phyloP scores from a whole-genome alignment of 176 grass and related monocot species.

The Oryza officinalis region DNA sequence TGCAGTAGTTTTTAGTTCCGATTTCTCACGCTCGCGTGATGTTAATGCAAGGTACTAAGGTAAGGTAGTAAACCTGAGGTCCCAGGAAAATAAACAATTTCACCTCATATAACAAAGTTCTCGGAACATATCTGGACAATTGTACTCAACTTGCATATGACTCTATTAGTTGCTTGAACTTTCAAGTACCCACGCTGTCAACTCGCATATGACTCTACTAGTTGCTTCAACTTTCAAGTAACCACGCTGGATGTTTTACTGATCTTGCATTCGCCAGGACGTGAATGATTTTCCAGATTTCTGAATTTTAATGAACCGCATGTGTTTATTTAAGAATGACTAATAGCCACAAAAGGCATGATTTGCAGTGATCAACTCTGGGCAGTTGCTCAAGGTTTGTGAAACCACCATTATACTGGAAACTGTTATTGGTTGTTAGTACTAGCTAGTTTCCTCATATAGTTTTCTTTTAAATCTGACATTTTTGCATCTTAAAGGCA shows the following conservation, averaged over 20 bases:
- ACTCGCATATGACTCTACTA: neutral
- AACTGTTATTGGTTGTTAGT: neutral
- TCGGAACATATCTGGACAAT: neutral
- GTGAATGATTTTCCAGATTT: neutral
- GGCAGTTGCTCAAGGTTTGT: neutral
- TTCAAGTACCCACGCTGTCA: too few relatives aligned
- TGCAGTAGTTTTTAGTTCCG: neutral
- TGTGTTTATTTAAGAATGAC: neutral
- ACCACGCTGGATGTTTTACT: neutral
- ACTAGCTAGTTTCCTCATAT: neutral
- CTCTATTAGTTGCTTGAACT: too few relatives aligned
- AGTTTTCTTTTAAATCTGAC: neutral
- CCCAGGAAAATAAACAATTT: constrained; percentile 8
- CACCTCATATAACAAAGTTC: neutral
- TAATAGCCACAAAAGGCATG: neutral
- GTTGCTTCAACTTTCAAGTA: too few relatives aligned
- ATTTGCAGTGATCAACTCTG: neutral
- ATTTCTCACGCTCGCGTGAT: neutral
- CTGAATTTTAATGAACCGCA: neutral
- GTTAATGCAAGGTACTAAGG: neutral
- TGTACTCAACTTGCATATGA: neutral
- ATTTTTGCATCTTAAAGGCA: neutral
- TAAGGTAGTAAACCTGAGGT: neutral
- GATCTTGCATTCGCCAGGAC: neutral
- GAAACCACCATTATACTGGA: neutral